Percentiles rank a stretch among this genome's conserved stretches.
These are phyloP conservation scores for Plantago coronopus DNA, from an alignment of 305 asterid species.

Conservation along the genomic window DNA sequence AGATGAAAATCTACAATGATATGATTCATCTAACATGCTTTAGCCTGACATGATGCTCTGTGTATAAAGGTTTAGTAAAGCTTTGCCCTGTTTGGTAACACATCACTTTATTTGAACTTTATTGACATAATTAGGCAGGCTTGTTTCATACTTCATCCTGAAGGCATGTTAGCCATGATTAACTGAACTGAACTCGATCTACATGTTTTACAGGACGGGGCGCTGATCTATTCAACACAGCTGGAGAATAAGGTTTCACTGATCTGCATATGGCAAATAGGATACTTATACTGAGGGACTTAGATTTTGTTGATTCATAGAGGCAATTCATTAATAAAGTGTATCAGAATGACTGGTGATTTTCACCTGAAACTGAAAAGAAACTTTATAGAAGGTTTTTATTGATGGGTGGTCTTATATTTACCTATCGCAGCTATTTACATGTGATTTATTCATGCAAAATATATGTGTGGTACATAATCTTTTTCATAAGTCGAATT, in stretches of 20 bases:
- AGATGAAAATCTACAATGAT: background rate
- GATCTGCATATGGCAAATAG: background rate
- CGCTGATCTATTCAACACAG: background rate
- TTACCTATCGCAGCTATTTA: too few relatives aligned
- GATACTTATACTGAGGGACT: constrained; percentile 8
- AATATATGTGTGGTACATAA: too few relatives aligned
- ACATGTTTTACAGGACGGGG: background rate
- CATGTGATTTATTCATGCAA: too few relatives aligned
- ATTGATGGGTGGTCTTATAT: too few relatives aligned
- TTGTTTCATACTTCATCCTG: background rate
- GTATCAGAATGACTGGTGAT: too few relatives aligned
- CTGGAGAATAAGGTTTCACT: background rate
- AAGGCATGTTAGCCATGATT: background rate
- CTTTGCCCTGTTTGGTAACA: constrained; percentile 23
- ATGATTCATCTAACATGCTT: constrained; percentile 7
- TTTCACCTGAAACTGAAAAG: too few relatives aligned
- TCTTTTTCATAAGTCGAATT: too few relatives aligned
- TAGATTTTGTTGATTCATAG: too few relatives aligned
- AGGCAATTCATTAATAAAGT: too few relatives aligned
- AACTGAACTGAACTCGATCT: background rate
- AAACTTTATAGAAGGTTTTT: too few relatives aligned
- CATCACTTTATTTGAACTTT: constrained; percentile 9
- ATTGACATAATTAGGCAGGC: constrained; percentile 11
- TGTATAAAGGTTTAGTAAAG: background rate
- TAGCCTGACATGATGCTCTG: constrained; percentile 14